These are phyloP conservation scores for Yamadazyma tumulicola DNA, from an alignment of 805 yeast species.

Conservation along the genomic window DNA sequence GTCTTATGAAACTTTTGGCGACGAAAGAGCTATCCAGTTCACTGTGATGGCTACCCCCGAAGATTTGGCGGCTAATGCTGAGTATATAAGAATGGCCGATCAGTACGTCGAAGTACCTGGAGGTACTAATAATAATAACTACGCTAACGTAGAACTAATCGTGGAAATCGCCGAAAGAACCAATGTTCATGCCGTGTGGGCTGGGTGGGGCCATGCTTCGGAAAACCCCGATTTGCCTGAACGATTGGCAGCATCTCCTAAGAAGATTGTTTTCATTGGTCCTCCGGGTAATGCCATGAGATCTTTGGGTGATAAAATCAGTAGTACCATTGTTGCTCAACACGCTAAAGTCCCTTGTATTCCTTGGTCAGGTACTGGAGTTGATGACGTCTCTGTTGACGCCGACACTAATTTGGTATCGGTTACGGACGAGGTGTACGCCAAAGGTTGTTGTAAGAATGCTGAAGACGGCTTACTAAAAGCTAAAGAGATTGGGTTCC, in stretches of 20 bases:
- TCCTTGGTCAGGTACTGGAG: conserved; percentile 99
- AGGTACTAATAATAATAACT: conserved; percentile 97
- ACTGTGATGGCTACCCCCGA: conserved; percentile 99
- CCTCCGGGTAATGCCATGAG: conserved; percentile 99
- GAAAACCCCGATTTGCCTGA: conserved; percentile 96
- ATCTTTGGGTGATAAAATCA: conserved; percentile 97
- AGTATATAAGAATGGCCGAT: conserved; percentile 98
- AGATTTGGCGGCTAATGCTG: conserved; percentile 94
- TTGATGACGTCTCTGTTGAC: conserved; percentile 74
- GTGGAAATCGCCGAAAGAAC: conserved; percentile 97
- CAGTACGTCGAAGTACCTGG: conserved; percentile 98
- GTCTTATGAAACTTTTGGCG: conserved; percentile 99
- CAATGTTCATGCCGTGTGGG: conserved; percentile 98
- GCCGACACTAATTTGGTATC: conserved; percentile 73
- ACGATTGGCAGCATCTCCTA: conserved; percentile 86
- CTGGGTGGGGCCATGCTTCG: conserved; percentile 99
- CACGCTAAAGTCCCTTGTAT: conserved; percentile 98
- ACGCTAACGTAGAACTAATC: conserved; percentile 95
- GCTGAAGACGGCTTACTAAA: conserved; percentile 87
- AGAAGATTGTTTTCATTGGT: conserved; percentile 89
- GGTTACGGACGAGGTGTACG: conserved; percentile 78
- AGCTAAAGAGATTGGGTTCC: conserved; percentile 90
- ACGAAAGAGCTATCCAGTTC: conserved; percentile 89
- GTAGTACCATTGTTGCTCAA: conserved; percentile 98
- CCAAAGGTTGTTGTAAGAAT: conserved; percentile 79